These are phyloP conservation scores for Collybia nuda DNA, from an alignment of 768 basidiomycete species.

Conservation along the genomic window DNA sequence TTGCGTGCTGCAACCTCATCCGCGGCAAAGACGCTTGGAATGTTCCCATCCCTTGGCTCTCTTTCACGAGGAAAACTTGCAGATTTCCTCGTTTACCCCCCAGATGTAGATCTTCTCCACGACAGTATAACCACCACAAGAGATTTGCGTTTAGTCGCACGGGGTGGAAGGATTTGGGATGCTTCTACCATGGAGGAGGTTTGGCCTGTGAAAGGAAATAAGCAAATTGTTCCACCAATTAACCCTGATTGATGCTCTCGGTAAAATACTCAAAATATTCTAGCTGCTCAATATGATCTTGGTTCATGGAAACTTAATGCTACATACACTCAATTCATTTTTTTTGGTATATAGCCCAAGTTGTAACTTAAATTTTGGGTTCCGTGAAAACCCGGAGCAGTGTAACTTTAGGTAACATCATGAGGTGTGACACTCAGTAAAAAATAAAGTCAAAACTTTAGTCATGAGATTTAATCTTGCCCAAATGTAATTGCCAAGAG, in stretches of 20 bases:
- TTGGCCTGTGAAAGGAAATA: conserved; percentile 67
- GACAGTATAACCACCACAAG: conserved; percentile 50
- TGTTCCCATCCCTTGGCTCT: conserved; percentile 61
- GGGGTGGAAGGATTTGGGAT: conserved; percentile 73
- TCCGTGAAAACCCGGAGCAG: too few relatives aligned
- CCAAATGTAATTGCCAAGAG: too few relatives aligned
- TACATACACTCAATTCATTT: background rate
- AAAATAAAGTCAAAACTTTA: too few relatives aligned
- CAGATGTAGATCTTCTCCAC: conserved; percentile 54
- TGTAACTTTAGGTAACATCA: too few relatives aligned
- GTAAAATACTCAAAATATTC: background rate
- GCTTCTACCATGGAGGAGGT: conserved; percentile 66
- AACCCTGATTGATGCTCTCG: conserved; percentile 41
- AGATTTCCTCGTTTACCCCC: conserved; percentile 67
- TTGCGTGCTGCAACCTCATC: conserved; percentile 67
- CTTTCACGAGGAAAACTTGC: conserved; percentile 67
- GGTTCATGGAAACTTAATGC: background rate
- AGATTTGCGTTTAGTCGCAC: conserved; percentile 54
- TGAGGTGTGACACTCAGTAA: too few relatives aligned
- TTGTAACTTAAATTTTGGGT: too few relatives aligned
- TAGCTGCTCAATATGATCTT: background rate
- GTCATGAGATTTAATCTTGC: too few relatives aligned
- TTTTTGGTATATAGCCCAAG: too few relatives aligned
- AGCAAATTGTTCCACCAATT: conserved; percentile 54
- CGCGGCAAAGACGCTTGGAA: conserved; percentile 65